phyloP scores from a whole-genome alignment of 257 asterid genomes.

The Fraxinus excelsior region DNA sequence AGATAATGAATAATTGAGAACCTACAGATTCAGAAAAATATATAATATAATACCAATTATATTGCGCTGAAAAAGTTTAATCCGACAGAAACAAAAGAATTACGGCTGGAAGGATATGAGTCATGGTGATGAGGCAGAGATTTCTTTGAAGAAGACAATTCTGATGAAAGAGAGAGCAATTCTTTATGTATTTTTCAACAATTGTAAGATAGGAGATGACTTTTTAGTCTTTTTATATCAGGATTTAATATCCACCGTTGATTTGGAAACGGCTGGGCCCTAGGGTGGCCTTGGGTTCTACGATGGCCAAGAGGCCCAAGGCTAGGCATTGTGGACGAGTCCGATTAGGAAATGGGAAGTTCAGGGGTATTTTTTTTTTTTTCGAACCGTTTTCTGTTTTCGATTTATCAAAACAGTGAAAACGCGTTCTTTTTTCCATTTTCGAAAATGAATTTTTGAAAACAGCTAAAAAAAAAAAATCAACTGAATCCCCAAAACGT shows the following conservation, averaged over 20 bases:
- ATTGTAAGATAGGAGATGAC: neutral
- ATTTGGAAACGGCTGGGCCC: neutral
- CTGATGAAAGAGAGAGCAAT: neutral
- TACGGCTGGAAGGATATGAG: slow-evolving; percentile 53
- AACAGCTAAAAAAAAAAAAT: no score
- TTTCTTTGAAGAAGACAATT: slow-evolving; percentile 21
- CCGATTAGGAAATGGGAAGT: no score
- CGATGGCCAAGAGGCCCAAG: no score
- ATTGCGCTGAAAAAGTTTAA: neutral
- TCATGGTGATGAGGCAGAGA: slow-evolving; percentile 38
- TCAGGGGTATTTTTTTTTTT: no score
- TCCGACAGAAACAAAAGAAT: neutral
- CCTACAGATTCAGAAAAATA: neutral
- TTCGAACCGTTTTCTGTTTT: no score
- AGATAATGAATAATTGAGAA: neutral
- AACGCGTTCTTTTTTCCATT: no score
- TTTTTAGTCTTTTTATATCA: neutral
- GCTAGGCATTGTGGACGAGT: no score
- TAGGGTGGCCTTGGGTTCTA: no score
- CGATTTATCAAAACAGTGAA: no score
- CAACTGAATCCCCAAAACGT: no score
- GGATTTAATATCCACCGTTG: neutral
- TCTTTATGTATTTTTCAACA: neutral
- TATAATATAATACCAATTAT: neutral
- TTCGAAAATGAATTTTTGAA: no score